Conservation (phyloP, 495 filamentous ascomycete species). For the Umbilicaria muhlenbergii region DNA sequence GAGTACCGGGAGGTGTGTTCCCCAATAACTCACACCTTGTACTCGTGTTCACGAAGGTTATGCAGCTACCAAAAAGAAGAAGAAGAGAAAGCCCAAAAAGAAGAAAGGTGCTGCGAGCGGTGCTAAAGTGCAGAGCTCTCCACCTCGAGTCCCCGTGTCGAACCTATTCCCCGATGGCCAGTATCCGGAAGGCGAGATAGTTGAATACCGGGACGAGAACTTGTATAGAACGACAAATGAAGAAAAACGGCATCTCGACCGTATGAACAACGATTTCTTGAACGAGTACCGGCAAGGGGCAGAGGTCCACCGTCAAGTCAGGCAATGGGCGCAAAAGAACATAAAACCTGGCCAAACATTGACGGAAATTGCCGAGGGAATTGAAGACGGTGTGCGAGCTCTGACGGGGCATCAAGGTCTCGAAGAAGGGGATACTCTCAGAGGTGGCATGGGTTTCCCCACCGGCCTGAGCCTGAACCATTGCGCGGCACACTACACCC, state of each 20-base stretch:
- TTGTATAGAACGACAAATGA: conserved; percentile 40
- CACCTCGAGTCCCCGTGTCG: conserved; percentile 35
- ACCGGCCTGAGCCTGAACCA: conserved; percentile 45
- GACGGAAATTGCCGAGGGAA: conserved; percentile 42
- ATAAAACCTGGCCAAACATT: conserved; percentile 41
- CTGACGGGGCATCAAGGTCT: conserved; percentile 40
- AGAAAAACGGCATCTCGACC: conserved; percentile 37
- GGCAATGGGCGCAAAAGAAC: conserved; percentile 38
- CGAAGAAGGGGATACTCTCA: conserved; percentile 39
- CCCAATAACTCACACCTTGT: neutral
- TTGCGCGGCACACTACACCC: conserved; percentile 46
- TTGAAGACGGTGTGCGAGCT: conserved; percentile 44
- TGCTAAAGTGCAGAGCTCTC: conserved; percentile 31
- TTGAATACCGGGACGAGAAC: conserved; percentile 35
- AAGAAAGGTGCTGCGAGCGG: conserved; percentile 20
- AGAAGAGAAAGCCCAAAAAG: conserved; percentile 37
- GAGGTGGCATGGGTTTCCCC: conserved; percentile 47
- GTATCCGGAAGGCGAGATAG: conserved; percentile 38
- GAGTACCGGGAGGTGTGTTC: conserved; percentile 27
- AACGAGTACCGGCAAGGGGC: conserved; percentile 45
- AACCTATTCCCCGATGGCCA: conserved; percentile 32
- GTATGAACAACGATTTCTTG: conserved; percentile 40
- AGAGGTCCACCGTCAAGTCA: conserved; percentile 45
- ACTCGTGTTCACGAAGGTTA: conserved; percentile 1
- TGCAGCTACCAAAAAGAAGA: conserved; percentile 34